phyloP scores from a whole-genome alignment of 345 rosid species.

The Acer campestre region DNA sequence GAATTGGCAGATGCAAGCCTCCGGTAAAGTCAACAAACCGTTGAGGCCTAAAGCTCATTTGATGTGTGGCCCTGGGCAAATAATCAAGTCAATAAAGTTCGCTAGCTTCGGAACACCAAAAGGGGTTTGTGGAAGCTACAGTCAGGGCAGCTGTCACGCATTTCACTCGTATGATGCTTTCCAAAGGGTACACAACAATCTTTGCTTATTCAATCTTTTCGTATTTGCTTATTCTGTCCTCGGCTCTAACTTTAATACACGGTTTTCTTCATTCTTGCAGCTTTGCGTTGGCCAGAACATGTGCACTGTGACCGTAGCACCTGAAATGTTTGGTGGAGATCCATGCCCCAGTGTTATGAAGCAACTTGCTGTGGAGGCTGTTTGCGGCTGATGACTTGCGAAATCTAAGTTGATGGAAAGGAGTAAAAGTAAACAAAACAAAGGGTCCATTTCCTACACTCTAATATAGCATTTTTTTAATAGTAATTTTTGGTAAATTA shows the following conservation, averaged over 20 bases:
- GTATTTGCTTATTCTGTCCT: background rate
- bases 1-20: conserved; percentile 79
- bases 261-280: conserved; percentile 43
- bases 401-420: conserved; percentile 6
- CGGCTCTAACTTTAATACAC: background rate
- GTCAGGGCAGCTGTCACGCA: conserved; percentile 85
- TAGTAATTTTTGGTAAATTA: conserved; percentile 11
- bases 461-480: conserved; percentile 28
- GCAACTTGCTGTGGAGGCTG: conserved; percentile 86
- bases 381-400: conserved; percentile 60
- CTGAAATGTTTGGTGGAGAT: conserved; percentile 94
- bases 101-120: conserved; percentile 96
- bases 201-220: background rate
- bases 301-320: conserved; percentile 94
- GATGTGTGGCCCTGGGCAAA: conserved; percentile 79
- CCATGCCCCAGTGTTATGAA: conserved; percentile 92
- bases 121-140: conserved; percentile 91
- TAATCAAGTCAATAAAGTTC: conserved; percentile 76
- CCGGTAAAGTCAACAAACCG: conserved; percentile 81
- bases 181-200: conserved; percentile 58
- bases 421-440: background rate
- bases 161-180: conserved; percentile 93
- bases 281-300: conserved; percentile 87
- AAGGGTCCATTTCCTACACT: conserved; percentile 23
- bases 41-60: conserved; percentile 88